phyloP scores from a whole-genome alignment of 139 green algal species.

The Yamagishiella unicocca region DNA sequence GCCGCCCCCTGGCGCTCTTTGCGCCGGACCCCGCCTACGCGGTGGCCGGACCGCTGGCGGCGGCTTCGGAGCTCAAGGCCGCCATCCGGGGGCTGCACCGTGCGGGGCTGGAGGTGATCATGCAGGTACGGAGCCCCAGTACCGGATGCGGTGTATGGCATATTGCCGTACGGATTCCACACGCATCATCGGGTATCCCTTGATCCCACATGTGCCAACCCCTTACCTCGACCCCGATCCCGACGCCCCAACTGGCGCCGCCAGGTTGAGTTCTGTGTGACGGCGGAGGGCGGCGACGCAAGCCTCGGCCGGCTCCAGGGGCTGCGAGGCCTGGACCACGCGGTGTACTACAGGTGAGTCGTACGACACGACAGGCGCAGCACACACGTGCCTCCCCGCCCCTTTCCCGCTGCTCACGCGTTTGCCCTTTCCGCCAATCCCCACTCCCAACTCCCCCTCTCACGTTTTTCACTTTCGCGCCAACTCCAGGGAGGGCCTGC shows the following conservation, averaged over 20 bases:
- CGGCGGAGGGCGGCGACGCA: slow-evolving; percentile 74
- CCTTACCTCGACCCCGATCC: not conserved
- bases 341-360: slow-evolving; percentile 72
- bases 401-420: not conserved
- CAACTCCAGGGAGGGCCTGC: slow-evolving; percentile 28
- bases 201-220: no score
- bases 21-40: slow-evolving; percentile 42
- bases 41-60: slow-evolving; percentile 45
- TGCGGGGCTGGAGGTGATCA: slow-evolving; percentile 78
- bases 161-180: no score
- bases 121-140: slow-evolving; percentile 64
- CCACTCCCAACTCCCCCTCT: no score
- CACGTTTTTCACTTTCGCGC: not conserved
- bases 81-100: slow-evolving; percentile 69
- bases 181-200: no score
- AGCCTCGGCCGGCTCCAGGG: slow-evolving; percentile 66
- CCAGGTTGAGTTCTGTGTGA: slow-evolving; percentile 85
- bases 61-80: slow-evolving; percentile 71
- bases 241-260: not conserved
- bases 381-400: not conserved
- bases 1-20: slow-evolving; percentile 33
- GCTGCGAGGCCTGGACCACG: slow-evolving; percentile 74
- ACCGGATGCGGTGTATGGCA: no score
- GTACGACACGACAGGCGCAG: not conserved
- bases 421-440: not conserved